These are phyloP conservation scores for Pecoramyces ruminantium DNA, from an alignment of 192 early-diverging fungal genomes.

Conservation along the genomic window DNA sequence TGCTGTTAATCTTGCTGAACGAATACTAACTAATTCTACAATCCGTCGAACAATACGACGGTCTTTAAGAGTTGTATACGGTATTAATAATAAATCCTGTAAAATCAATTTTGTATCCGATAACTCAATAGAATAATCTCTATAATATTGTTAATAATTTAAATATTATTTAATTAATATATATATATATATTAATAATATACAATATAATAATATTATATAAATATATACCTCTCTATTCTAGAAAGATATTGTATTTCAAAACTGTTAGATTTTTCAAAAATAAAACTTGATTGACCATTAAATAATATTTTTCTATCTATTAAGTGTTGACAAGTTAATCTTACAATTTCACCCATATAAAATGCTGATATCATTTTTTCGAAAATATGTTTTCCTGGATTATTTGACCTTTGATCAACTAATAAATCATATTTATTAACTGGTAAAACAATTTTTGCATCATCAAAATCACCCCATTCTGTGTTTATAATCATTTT, in stretches of 20 bases:
- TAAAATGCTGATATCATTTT: neutral
- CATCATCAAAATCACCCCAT: neutral
- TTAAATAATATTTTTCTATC: neutral
- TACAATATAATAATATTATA: neutral
- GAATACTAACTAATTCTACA: neutral
- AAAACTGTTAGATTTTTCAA: neutral
- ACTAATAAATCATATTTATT: neutral
- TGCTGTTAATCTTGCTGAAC: neutral
- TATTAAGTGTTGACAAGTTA: neutral
- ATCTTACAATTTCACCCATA: neutral
- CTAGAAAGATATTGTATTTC: neutral
- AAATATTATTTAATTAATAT: no score
- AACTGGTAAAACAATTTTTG: neutral
- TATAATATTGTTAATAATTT: neutral
- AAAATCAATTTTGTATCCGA: neutral
- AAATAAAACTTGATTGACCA: neutral
- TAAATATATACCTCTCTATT: neutral
- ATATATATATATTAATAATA: no score
- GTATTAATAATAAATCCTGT: neutral
- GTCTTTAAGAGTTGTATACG: neutral
- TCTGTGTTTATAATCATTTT: neutral
- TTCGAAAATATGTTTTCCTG: neutral
- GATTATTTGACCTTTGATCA: neutral
- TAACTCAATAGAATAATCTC: neutral
- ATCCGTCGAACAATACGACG: neutral